Evolutionary conservation across 192 early-diverging fungal species (phyloP).

Genomic region (Coemansia nantahalensis): DNA sequence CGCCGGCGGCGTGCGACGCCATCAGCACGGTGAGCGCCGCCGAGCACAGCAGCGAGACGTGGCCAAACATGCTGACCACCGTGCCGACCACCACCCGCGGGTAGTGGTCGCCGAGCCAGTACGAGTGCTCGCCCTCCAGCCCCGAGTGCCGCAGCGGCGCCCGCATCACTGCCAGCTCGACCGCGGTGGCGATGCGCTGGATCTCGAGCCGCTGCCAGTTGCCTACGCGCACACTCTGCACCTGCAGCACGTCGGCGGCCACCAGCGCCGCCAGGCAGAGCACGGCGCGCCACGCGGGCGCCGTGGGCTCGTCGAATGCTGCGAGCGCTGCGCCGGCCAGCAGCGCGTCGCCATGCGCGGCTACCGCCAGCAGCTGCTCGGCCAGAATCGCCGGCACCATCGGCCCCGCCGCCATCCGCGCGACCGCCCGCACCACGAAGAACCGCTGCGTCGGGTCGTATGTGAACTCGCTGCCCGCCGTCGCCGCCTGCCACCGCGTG

Average conservation of each 20-base stretch:
- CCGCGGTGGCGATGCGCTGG: constrained; percentile 4
- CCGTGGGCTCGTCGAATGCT: not conserved
- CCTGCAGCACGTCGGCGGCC: not conserved
- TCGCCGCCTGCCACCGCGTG: not conserved
- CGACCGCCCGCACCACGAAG: constrained; percentile 18
- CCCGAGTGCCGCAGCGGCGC: constrained; percentile 2
- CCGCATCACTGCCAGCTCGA: constrained; percentile 9
- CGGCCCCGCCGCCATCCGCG: constrained; percentile 5
- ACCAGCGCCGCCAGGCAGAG: not conserved
- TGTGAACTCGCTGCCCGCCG: not conserved
- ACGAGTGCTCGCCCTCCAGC: constrained; percentile 5
- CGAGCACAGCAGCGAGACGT: constrained; percentile 2
- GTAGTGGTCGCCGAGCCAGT: constrained; percentile 1
- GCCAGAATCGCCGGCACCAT: constrained; percentile 8
- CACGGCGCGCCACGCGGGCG: not conserved
- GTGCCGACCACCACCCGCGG: constrained; percentile 1
- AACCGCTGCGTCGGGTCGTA: constrained; percentile 10
- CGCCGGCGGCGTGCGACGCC: not conserved
- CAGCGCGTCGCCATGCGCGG: not conserved
- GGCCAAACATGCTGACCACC: constrained; percentile 4
- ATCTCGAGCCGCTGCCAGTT: constrained; percentile 7
- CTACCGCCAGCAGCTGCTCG: constrained; percentile 5
- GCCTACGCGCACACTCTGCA: constrained; percentile 1
- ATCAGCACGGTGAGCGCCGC: not conserved
- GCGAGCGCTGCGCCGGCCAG: constrained; percentile 1